phyloP scores from a whole-genome alignment of 805 yeast genomes.

The Yarrowia porcina region DNA sequence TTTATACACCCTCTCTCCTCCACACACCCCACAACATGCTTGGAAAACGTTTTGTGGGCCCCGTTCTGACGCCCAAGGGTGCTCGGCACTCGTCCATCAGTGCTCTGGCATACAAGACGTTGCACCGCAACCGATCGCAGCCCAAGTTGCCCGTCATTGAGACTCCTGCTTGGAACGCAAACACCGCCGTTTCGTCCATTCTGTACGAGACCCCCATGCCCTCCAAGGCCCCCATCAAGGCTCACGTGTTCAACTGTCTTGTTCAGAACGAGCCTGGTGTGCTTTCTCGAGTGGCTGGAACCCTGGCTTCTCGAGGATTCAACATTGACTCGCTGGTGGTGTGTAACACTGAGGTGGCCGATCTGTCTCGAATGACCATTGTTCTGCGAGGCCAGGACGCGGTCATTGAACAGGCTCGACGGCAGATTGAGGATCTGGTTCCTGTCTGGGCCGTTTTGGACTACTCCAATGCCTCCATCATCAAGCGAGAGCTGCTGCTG shows the following conservation, averaged over 20 bases:
- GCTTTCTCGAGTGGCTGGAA: conserved; percentile 85
- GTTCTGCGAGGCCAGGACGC: conserved; percentile 93
- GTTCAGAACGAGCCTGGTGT: conserved; percentile 99
- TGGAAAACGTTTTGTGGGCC: conserved; percentile 1
- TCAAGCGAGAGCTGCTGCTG: conserved; percentile 83
- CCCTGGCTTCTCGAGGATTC: conserved; percentile 97
- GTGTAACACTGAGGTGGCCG: conserved; percentile 93
- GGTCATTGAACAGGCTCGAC: conserved; percentile 94
- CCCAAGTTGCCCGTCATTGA: conserved; percentile 93
- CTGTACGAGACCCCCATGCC: conserved; percentile 82
- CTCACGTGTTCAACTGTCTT: conserved; percentile 91
- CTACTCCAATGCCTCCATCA: conserved; percentile 84
- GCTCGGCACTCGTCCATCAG: conserved; percentile 58
- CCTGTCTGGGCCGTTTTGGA: conserved; percentile 98
- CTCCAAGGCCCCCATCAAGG: conserved; percentile 58
- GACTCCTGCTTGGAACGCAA: conserved; percentile 93
- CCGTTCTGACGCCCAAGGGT: conserved; percentile 4
- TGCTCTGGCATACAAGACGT: conserved; percentile 89
- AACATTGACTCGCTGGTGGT: conserved; percentile 97
- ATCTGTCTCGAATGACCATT: conserved; percentile 94
- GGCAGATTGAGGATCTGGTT: conserved; percentile 95
- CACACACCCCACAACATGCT: not conserved
- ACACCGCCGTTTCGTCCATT: conserved; percentile 92
- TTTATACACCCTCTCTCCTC: not conserved
- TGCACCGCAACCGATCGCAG: conserved; percentile 79